phyloP scores from a whole-genome alignment of 306 rosid species.

The Hippophae rhamnoides region DNA sequence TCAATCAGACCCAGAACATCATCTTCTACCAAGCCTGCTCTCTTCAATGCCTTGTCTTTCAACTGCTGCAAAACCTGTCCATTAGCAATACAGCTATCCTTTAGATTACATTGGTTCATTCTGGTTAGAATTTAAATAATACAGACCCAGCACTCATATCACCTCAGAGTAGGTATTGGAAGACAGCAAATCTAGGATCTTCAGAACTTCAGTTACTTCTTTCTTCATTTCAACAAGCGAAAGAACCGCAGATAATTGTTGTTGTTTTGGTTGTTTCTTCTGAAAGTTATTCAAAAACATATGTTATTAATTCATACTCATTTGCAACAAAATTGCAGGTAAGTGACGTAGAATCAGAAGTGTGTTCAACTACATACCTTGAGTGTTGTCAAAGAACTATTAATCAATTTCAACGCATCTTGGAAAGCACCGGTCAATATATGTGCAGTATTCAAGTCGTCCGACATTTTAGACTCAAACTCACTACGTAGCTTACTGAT shows the following conservation, averaged over 20 bases:
- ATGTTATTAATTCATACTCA: constrained; percentile 11
- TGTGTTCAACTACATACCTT: constrained; percentile 40
- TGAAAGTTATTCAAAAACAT: constrained; percentile 14
- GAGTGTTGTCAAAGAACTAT: constrained; percentile 51
- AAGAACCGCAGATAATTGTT: constrained; percentile 41
- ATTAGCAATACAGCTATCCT: constrained; percentile 8
- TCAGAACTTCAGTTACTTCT: constrained; percentile 44
- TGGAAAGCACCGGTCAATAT: constrained; percentile 74
- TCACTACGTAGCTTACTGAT: constrained; percentile 47
- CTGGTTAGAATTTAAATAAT: neutral
- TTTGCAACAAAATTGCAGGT: neutral
- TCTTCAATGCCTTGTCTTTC: constrained; percentile 64
- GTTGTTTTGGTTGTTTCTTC: constrained; percentile 62
- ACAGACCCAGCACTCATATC: constrained; percentile 12
- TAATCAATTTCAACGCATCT: constrained; percentile 70
- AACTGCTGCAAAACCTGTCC: constrained; percentile 71
- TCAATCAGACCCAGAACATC: constrained; percentile 53
- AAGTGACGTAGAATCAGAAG: neutral
- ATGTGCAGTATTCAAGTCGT: constrained; percentile 84
- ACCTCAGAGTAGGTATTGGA: constrained; percentile 59
- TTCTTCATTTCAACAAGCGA: constrained; percentile 54
- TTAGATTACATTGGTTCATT: neutral
- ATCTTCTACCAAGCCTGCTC: constrained; percentile 63
- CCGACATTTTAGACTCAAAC: constrained; percentile 79
- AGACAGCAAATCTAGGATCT: constrained; percentile 51